Evolutionary conservation across 352 stramenopile species (phyloP).

Genomic region (Achlya hypogyna): DNA sequence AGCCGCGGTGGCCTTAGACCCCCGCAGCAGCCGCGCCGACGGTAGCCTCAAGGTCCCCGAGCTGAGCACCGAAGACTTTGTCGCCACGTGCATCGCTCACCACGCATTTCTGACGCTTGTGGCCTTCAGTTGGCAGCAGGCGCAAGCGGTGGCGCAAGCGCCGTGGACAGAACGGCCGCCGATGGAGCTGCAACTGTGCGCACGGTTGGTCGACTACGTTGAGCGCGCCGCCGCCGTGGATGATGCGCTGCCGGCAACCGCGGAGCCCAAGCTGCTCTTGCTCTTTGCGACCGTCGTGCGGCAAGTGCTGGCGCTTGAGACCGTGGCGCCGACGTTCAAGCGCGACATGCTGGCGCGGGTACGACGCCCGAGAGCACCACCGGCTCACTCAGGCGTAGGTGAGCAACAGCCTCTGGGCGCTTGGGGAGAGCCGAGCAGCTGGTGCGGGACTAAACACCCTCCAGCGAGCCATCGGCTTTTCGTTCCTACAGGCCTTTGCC

Average conservation of each 20-base stretch:
- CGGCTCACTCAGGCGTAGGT: not conserved
- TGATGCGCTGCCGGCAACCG: conserved; percentile 8
- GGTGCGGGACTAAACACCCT: not conserved
- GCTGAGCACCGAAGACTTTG: conserved; percentile 73
- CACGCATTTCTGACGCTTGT: conserved; percentile 70
- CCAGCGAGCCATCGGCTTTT: conserved; percentile 16
- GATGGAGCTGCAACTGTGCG: conserved; percentile 2
- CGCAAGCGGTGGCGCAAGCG: conserved; percentile 36
- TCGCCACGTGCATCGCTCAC: conserved; percentile 52
- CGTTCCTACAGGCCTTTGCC: conserved; percentile 15
- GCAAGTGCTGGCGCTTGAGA: not conserved
- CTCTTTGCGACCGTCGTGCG: not conserved
- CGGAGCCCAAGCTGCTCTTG: conserved; percentile 14
- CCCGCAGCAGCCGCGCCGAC: conserved; percentile 30
- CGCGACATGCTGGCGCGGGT: conserved; percentile 18
- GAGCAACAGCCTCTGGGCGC: conserved; percentile 9
- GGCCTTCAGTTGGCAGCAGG: conserved; percentile 59
- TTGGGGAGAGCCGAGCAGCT: not conserved
- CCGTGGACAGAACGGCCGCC: not conserved
- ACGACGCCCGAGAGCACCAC: not conserved
- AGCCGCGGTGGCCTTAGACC: conserved; percentile 53
- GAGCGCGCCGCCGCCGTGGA: conserved; percentile 38
- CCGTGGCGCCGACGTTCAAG: conserved; percentile 13
- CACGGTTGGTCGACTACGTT: conserved; percentile 68
- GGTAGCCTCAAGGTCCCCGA: conserved; percentile 59